phyloP scores from a whole-genome alignment of 495 filamentous ascomycete species.

The Talaromyces thailandensis region DNA sequence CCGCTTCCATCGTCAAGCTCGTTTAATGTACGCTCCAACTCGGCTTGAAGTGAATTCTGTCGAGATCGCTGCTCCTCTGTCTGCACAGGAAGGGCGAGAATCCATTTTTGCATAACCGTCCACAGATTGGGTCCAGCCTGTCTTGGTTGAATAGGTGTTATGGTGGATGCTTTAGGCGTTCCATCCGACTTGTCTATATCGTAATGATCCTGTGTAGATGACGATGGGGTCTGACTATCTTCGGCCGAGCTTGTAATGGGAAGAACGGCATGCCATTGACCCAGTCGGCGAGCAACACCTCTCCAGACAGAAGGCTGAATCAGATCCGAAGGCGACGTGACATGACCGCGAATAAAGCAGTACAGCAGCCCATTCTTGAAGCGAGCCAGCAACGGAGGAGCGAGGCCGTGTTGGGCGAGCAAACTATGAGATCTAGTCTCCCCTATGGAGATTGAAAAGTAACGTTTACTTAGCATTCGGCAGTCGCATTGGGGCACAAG shows the following conservation, averaged over 20 bases:
- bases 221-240: background rate
- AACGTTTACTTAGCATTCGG: conserved; percentile 8
- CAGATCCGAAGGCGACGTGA: conserved; percentile 73
- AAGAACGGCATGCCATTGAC: conserved; percentile 86
- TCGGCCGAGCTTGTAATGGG: conserved; percentile 15
- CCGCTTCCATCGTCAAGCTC: conserved; percentile 67
- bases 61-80: conserved; percentile 58
- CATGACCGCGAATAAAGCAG: conserved; percentile 72
- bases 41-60: conserved; percentile 59
- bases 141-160: conserved; percentile 48
- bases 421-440: conserved; percentile 63
- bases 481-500: conserved; percentile 6
- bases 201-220: background rate
- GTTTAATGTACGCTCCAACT: conserved; percentile 58
- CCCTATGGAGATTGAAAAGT: conserved; percentile 32
- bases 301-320: conserved; percentile 62
- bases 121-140: conserved; percentile 73
- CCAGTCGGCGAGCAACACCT: conserved; percentile 73
- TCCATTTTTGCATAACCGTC: conserved; percentile 94
- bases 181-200: background rate
- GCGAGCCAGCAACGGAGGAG: conserved; percentile 78
- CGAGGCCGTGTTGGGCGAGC: conserved; percentile 69
- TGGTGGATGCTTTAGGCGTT: conserved; percentile 13
- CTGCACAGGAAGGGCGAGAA: conserved; percentile 67
- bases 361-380: conserved; percentile 97